Percentiles rank a stretch among this genome's conserved stretches.
Conservation (phyloP, 1,139 yeast genomes). For the Pichia inconspicua region DNA sequence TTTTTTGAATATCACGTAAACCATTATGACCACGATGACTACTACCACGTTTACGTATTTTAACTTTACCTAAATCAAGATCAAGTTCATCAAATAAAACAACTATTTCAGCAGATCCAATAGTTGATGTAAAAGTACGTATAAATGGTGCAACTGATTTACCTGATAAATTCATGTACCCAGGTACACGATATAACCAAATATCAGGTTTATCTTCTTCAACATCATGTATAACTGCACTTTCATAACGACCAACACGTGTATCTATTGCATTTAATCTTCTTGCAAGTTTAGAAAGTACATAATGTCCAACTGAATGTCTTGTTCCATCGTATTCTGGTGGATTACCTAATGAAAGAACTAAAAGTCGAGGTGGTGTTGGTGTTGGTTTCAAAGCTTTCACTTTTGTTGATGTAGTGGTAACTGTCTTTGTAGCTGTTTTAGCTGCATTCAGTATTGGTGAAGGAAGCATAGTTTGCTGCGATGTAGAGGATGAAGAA, state of each 20-base stretch:
- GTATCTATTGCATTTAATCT: conserved; percentile 1
- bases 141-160: conserved; percentile 41
- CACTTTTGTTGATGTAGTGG: too few relatives aligned
- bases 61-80: conserved; percentile 53
- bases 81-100: conserved; percentile 74
- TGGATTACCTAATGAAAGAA: conserved; percentile 67
- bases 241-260: conserved; percentile 2
- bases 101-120: conserved; percentile 26
- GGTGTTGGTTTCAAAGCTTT: too few relatives aligned
- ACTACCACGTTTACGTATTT: conserved; percentile 47
- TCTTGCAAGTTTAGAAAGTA: conserved; percentile 18
- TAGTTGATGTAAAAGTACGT: conserved; percentile 26
- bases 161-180: conserved; percentile 69
- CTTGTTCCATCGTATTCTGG: conserved; percentile 52
- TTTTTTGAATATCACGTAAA: conserved; percentile 44
- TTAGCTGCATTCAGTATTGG: neutral
- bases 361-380: conserved; percentile 3
- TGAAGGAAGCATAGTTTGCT: neutral
- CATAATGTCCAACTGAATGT: conserved; percentile 69
- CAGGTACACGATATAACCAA: conserved; percentile 43
- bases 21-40: conserved; percentile 81
- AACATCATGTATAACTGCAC: neutral
- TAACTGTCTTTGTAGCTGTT: neutral
- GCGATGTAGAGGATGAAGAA: too few relatives aligned
- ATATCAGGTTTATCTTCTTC: conserved; percentile 2